phyloP scores from a whole-genome alignment of 495 filamentous ascomycete species.

The Recurvomyces mirabilis region DNA sequence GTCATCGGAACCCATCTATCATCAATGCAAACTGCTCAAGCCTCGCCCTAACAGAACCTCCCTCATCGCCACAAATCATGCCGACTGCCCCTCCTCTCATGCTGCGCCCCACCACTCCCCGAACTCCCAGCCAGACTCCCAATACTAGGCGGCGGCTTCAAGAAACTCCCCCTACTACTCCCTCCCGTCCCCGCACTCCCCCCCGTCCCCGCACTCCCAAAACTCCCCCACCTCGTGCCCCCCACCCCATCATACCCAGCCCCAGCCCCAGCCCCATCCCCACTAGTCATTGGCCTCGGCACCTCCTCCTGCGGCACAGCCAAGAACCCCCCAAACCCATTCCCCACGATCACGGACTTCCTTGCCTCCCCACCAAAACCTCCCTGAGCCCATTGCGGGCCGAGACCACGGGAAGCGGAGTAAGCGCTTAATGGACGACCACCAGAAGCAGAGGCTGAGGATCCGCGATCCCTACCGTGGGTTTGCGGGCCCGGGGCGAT shows the following conservation, averaged over 20 bases:
- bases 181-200: conserved; percentile 3
- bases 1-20: too few species aligned
- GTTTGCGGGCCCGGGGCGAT: conserved; percentile 36
- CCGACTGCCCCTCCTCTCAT: conserved; percentile 22
- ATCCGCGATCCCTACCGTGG: conserved; percentile 19
- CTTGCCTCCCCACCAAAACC: conserved; percentile 44
- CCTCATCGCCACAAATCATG: conserved; percentile 28
- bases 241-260: conserved; percentile 11
- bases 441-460: conserved; percentile 29
- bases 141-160: conserved; percentile 21
- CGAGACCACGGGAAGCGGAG: conserved; percentile 38
- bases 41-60: too few species aligned
- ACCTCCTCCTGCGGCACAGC: conserved; percentile 55
- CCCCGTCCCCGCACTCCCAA: conserved; percentile 8
- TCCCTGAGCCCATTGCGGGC: conserved; percentile 39
- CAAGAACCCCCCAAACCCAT: conserved; percentile 71
- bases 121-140: background rate
- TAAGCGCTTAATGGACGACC: conserved; percentile 48
- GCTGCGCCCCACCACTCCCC: conserved; percentile 1
- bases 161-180: background rate
- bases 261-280: conserved; percentile 5
- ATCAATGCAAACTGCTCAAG: too few species aligned
- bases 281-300: conserved; percentile 22
- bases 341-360: conserved; percentile 55
- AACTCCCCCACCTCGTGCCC: conserved; percentile 16